Conservation (phyloP, 129 eudicot species). For the Dittrichia graveolens region DNA sequence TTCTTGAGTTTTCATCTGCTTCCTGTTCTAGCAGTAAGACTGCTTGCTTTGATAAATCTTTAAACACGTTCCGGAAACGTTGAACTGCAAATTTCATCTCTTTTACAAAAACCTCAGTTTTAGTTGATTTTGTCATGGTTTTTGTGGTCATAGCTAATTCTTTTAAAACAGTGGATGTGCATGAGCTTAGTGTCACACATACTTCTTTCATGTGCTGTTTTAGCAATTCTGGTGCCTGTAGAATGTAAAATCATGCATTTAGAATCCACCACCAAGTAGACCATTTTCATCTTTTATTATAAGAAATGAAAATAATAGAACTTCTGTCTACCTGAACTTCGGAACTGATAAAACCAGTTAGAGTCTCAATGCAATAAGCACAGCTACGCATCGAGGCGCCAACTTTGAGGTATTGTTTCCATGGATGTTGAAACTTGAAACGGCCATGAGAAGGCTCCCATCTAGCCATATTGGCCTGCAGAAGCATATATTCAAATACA, state of each 20-base stretch:
- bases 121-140: constrained; percentile 64
- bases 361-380: constrained; percentile 78
- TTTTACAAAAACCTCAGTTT: constrained; percentile 44
- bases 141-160: constrained; percentile 57
- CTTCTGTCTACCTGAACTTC: constrained; percentile 50
- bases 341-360: constrained; percentile 56
- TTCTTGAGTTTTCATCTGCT: constrained; percentile 22
- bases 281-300: neutral
- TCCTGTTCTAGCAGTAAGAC: constrained; percentile 18
- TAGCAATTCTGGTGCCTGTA: constrained; percentile 65
- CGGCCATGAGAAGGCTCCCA: constrained; percentile 95
- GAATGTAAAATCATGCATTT: constrained; percentile 14
- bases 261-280: neutral
- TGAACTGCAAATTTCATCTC: constrained; percentile 66
- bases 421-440: constrained; percentile 79
- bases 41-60: constrained; percentile 47
- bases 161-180: constrained; percentile 55
- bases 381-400: constrained; percentile 75
- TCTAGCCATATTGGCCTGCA: constrained; percentile 82
- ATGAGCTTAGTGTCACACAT: constrained; percentile 55
- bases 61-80: constrained; percentile 52
- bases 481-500: neutral
- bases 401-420: constrained; percentile 80
- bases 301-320: neutral
- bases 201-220: constrained; percentile 61